Evolutionary conservation across 1,139 yeast genomes (phyloP), one percentile per base, ranked within the genome.

Genomic region (Eremothecium sinecaudum): DNA sequence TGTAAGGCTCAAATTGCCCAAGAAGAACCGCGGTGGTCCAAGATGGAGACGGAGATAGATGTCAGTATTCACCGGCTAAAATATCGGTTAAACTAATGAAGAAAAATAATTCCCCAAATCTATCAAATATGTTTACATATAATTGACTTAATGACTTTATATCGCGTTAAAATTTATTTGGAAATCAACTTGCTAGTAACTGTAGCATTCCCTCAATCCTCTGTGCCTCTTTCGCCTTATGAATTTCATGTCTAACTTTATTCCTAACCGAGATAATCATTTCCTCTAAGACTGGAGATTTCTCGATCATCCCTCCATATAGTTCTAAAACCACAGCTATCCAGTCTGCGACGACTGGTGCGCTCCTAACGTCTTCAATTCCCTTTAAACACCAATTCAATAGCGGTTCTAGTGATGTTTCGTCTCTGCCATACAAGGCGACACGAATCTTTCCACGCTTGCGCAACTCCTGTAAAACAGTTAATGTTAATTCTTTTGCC

Each of bases 141-240:
- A n/a, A n/a, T n/a, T n/a, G n/a, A n/a, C n/a, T n/a, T n/a, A n/a
- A n/a, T n/a, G n/a, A n/a, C n/a, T n/a, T n/a, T n/a, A n/a, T n/a
- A n/a, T n/a, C n/a, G n/a, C n/a, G n/a, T n/a, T n/a, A n/a, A n/a
- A 21, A 11, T n/a, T 11, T 21, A 21, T 21, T 11, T 21, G 15
- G 14, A 24, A 12, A 24, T 39, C 41, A 61, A 41, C 52, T 57
- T n/a, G 69, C 74, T 48, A 87, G 67, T 46, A 90, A 61, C 58
- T 84, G 92, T 49, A 90, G 67, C 97, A 90, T 90, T 40, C 98
- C 98, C 49, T 81, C 84, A 33, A 90, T 76, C 54, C 76, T 80
- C 57, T 79, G 80, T 6, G 97, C 94, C 55, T 87, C 94, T 53
- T 76, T 75, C 31, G 95, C 83, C 51, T 79, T 78, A 39, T 67